Conservation (phyloP, 176 grass and related monocot species). For the Oryza coarctata region DNA sequence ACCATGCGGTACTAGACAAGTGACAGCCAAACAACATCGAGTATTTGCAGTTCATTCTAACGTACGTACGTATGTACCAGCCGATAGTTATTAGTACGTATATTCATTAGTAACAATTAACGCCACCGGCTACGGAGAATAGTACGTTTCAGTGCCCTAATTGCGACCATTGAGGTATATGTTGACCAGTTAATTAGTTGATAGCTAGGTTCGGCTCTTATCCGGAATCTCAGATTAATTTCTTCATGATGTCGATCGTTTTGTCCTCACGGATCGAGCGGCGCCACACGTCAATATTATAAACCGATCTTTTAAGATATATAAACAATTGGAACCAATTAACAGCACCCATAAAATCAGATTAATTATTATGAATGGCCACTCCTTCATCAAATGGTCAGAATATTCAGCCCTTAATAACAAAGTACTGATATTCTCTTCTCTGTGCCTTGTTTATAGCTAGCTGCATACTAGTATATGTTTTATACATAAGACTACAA, state of each 20-base stretch:
- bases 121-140: not conserved
- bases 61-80: not conserved
- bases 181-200: not conserved
- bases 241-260: not conserved
- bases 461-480: no score
- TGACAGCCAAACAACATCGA: not conserved
- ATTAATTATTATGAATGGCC: no score
- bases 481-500: no score
- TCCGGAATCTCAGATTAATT: slow-evolving; percentile 15
- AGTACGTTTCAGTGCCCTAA: not conserved
- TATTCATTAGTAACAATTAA: not conserved
- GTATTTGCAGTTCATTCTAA: not conserved
- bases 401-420: no score
- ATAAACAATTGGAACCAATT: not conserved
- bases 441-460: no score
- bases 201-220: not conserved
- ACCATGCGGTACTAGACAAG: not conserved
- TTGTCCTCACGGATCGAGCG: slow-evolving; percentile 6
- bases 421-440: no score
- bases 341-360: not conserved
- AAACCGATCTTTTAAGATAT: no score
- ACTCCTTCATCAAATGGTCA: no score
- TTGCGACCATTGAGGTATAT: not conserved
- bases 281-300: not conserved
- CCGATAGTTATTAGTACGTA: not conserved